These are phyloP conservation scores for Gremmenia infestans DNA, from an alignment of 2,329 filamentous ascomycete genomes.

Conservation along the genomic window DNA sequence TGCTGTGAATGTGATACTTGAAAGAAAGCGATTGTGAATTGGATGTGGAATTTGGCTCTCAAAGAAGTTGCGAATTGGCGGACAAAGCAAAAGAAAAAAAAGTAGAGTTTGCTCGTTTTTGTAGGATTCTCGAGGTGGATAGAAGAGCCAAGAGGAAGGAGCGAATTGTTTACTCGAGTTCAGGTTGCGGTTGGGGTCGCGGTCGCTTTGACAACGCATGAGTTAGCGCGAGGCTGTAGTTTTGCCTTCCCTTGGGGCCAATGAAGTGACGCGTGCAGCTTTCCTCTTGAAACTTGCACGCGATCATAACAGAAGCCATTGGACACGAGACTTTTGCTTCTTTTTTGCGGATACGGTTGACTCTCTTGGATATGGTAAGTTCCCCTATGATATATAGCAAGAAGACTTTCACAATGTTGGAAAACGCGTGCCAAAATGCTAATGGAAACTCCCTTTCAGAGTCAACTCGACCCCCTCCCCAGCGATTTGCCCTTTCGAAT, in stretches of 20 bases:
- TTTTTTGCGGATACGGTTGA: not conserved
- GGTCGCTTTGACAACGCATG: constrained; percentile 12
- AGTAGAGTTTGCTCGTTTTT: constrained; percentile 5
- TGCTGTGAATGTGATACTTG: constrained; percentile 3
- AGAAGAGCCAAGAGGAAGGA: not conserved
- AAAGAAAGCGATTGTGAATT: constrained; percentile 19
- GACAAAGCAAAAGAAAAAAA: constrained; percentile 12
- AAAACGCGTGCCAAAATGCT: constrained; percentile 14
- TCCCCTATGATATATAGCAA: constrained; percentile 3
- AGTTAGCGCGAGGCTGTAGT: constrained; percentile 5
- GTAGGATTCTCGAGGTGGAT: constrained; percentile 9
- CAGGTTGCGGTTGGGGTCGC: not conserved
- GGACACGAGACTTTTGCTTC: constrained; percentile 14
- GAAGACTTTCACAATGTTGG: not conserved
- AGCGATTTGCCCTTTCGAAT: constrained; percentile 84
- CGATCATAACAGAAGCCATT: constrained; percentile 26
- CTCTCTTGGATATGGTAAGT: constrained; percentile 25
- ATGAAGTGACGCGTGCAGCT: constrained; percentile 21
- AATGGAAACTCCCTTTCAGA: constrained; percentile 52
- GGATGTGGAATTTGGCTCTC: not conserved
- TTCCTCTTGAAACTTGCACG: constrained; percentile 24
- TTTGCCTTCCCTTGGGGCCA: constrained; percentile 8
- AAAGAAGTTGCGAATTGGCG: not conserved
- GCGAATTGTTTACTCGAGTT: constrained; percentile 7
- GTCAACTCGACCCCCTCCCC: constrained; percentile 84